Evolutionary conservation across 2,329 filamentous ascomycete species (phyloP).

Genomic region (Sarocladium kiliense): DNA sequence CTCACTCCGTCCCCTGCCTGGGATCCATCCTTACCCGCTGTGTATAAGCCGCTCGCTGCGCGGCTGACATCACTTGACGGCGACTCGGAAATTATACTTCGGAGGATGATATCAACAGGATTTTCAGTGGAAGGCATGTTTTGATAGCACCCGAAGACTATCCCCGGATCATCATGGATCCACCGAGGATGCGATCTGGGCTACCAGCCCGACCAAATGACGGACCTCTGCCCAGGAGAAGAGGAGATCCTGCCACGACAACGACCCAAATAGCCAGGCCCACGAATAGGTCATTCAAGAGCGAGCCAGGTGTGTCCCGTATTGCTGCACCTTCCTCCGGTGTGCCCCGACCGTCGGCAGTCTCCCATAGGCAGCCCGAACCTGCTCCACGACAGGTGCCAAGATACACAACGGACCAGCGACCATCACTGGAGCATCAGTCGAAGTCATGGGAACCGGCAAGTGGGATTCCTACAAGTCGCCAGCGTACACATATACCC

Average conservation of each 20-base stretch:
- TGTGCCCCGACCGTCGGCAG: slow-evolving; percentile 11
- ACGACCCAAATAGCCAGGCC: slow-evolving; percentile 18
- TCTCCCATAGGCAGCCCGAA: slow-evolving; percentile 16
- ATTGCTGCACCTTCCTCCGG: neutral
- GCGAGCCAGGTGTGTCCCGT: slow-evolving; percentile 15
- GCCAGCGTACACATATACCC: slow-evolving; percentile 24
- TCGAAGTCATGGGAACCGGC: slow-evolving; percentile 37
- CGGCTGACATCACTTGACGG: neutral
- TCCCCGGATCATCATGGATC: slow-evolving; percentile 36
- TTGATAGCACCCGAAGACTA: slow-evolving; percentile 10
- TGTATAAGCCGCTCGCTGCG: neutral
- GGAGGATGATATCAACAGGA: neutral
- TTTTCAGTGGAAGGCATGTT: slow-evolving; percentile 15
- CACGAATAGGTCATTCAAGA: slow-evolving; percentile 17
- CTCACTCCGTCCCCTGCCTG: neutral
- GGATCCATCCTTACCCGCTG: neutral
- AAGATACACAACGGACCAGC: slow-evolving; percentile 10
- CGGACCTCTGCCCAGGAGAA: slow-evolving; percentile 23
- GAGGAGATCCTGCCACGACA: slow-evolving; percentile 16
- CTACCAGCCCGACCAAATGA: slow-evolving; percentile 35
- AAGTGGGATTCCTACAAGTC: slow-evolving; percentile 26
- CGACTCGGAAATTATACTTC: neutral
- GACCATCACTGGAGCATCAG: slow-evolving; percentile 30
- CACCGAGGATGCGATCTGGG: slow-evolving; percentile 33
- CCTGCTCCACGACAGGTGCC: neutral